Evolutionary conservation across 495 filamentous ascomycete genomes (phyloP).

Genomic region (Extremus antarcticus): DNA sequence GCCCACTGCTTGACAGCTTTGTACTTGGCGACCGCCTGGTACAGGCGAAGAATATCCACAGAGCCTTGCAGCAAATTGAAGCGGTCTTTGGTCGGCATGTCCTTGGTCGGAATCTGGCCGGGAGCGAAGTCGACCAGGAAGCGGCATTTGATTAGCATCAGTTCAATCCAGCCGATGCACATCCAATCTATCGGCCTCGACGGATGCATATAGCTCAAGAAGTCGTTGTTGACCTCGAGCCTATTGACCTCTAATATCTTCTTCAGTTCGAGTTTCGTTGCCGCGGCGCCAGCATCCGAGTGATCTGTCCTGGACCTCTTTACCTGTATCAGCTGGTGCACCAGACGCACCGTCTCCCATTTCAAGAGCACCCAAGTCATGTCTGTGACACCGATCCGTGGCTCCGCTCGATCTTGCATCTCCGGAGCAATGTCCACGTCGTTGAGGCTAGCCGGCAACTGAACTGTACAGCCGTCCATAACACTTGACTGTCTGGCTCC

Average conservation of each 20-base stretch:
- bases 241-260: background rate
- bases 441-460: constrained; percentile 4
- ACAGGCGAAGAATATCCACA: constrained; percentile 4
- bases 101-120: background rate
- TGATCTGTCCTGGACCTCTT: background rate
- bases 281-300: background rate
- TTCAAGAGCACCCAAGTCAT: constrained; percentile 2
- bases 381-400: constrained; percentile 1
- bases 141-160: constrained; percentile 4
- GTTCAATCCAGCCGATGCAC: background rate
- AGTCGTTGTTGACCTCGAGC: background rate
- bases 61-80: constrained; percentile 1
- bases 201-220: constrained; percentile 1
- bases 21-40: background rate
- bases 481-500: constrained; percentile 4
- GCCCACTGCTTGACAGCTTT: background rate
- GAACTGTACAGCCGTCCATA: constrained; percentile 4
- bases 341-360: background rate
- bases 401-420: background rate
- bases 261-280: background rate
- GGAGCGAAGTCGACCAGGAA: constrained; percentile 6
- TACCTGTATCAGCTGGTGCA: background rate
- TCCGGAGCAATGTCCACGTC: constrained; percentile 4
- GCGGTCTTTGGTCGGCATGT: constrained; percentile 5
- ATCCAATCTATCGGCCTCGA: constrained; percentile 8